Base-by-base conservation (phyloP, 1,284 basidiomycete species). In the Marasmius sp. region DNA sequence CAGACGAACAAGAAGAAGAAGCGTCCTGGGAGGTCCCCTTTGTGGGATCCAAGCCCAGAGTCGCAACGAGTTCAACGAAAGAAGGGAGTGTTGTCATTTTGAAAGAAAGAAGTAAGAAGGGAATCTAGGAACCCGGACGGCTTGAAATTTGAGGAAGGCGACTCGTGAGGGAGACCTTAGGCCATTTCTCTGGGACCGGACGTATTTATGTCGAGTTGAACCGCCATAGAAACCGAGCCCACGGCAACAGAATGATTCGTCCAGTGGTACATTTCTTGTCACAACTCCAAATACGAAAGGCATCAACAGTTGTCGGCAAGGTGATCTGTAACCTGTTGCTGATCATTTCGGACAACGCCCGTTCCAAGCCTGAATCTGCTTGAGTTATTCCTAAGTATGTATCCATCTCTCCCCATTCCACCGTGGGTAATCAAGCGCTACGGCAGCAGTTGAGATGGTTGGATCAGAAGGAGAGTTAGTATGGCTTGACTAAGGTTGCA, bases 41-140 rank as follows among this genome's bases (percentile, higher is more conserved):
- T 60, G 71, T 64, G 63, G 78, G 75, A 67, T 88, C 84, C 72
- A 92, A 80, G 64, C 89, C 91, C 67, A 93, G 80, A 64, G 91
- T 85, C 65, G 85, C 84, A 89, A 93, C 91, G 73, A 93, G 88
- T 76, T 92, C 86, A 63, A 91, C 86, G 73, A 93, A 93, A 62
- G 91, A 92, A 70, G 91, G 91, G 70, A 93, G 87, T 70, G 88
- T 77, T 68, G 87, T 80, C 84, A 86, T 89, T 72, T 68, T 74
- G 73, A 64, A 70, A 72, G 72, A 74, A 72, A 70, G 67, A 67
- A 67, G 66, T 69, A 71, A 69, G 68, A 58, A 64, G 69, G 69
- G 66, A 72, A 48, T 62, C 61, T 69, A 72, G 70, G 72, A 68
- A 70, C 73, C 69, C 65, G 65, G 66, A 72, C 71, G 76, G 75